Evolutionary conservation across 1,139 yeast species (phyloP).

Genomic region (Sugiyamaella xylanicola): DNA sequence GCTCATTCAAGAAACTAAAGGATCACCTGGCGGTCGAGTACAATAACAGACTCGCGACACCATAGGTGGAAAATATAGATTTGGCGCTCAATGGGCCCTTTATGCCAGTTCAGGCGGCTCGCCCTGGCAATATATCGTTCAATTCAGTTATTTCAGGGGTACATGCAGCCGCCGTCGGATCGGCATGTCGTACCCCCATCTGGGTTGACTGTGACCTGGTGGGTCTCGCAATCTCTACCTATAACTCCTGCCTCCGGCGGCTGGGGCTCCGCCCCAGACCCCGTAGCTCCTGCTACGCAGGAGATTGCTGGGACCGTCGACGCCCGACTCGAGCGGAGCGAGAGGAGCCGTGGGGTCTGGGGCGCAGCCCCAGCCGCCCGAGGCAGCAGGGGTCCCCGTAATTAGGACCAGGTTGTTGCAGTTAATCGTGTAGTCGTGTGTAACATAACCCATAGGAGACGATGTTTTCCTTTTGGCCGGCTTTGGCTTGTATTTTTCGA

Average conservation of each 20-base stretch:
- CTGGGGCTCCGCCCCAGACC: neutral
- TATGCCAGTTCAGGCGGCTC: neutral
- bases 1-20: conserved; percentile 52
- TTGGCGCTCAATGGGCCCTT: too few species aligned
- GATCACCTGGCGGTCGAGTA: conserved; percentile 54
- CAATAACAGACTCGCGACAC: conserved; percentile 15
- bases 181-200: neutral
- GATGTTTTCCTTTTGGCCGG: too few species aligned
- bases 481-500: too few species aligned
- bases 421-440: too few species aligned
- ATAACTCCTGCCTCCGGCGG: neutral
- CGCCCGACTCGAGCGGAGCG: neutral
- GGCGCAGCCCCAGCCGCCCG: neutral
- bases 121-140: neutral
- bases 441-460: too few species aligned
- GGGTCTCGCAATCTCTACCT: neutral
- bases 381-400: neutral
- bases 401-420: neutral
- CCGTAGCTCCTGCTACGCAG: neutral
- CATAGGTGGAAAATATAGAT: too few species aligned
- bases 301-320: neutral
- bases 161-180: neutral
- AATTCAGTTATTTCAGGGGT: neutral
- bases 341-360: neutral
- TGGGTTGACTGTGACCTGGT: neutral